These are phyloP conservation scores for Gastrolobium bilobum DNA, from an alignment of 306 rosid species.

Conservation along the genomic window DNA sequence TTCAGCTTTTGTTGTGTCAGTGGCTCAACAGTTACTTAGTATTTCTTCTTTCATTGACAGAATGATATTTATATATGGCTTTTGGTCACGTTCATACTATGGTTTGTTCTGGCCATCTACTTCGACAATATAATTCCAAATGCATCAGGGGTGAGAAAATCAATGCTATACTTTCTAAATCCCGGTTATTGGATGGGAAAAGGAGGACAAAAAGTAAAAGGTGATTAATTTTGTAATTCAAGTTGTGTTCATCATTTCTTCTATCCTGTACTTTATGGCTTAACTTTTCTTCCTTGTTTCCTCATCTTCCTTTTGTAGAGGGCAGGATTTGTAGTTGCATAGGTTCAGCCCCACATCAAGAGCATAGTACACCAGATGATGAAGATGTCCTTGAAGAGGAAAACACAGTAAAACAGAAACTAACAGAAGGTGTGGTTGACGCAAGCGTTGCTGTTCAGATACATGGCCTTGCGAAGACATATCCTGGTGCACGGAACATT, in stretches of 20 bases:
- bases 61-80: conserved; percentile 77
- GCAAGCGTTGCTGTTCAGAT: conserved; percentile 82
- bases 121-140: conserved; percentile 87
- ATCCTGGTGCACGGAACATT: conserved; percentile 63
- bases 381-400: conserved; percentile 92
- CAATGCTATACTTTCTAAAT: conserved; percentile 72
- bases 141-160: conserved; percentile 87
- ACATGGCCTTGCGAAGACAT: conserved; percentile 81
- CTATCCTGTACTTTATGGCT: conserved; percentile 36
- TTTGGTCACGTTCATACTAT: conserved; percentile 72
- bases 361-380: conserved; percentile 70
- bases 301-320: conserved; percentile 57
- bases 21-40: background rate
- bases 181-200: conserved; percentile 84
- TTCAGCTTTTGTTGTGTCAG: conserved; percentile 31
- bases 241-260: conserved; percentile 34
- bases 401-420: conserved; percentile 68
- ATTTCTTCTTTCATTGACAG: conserved; percentile 63
- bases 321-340: conserved; percentile 83
- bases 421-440: conserved; percentile 56
- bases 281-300: conserved; percentile 31
- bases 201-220: conserved; percentile 80
- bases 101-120: conserved; percentile 90
- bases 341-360: conserved; percentile 60
- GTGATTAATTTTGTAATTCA: conserved; percentile 52